Conservation (phyloP, 192 early-diverging fungal species). For the Coemansia sp. region DNA sequence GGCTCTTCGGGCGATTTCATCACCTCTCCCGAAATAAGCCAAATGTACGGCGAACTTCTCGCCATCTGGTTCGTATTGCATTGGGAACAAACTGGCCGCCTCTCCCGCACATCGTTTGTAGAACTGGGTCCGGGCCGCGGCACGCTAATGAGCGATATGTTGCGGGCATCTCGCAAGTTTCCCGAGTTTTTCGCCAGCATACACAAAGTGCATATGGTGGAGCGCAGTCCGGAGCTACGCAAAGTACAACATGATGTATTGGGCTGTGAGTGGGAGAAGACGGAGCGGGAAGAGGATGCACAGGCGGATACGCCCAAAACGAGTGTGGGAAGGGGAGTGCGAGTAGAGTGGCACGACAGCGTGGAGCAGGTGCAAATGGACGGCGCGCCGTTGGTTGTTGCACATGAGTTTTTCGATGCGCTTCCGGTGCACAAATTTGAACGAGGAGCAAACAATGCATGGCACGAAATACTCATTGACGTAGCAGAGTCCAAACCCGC, state of each 20-base stretch:
- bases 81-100: conserved; percentile 70
- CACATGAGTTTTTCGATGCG: conserved; percentile 98
- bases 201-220: conserved; percentile 73
- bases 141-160: conserved; percentile 90
- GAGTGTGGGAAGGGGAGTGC: conserved; percentile 15
- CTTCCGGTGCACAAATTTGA: conserved; percentile 81
- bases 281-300: conserved; percentile 11
- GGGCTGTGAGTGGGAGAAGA: conserved; percentile 21
- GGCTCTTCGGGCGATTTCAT: conserved; percentile 90
- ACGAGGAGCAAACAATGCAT: conserved; percentile 67
- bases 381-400: conserved; percentile 69
- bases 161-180: conserved; percentile 75
- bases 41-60: conserved; percentile 96
- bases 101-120: conserved; percentile 59
- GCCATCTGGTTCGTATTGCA: conserved; percentile 87
- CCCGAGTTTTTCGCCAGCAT: conserved; percentile 64
- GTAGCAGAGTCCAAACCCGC: conserved; percentile 59
- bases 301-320: conserved; percentile 6
- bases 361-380: conserved; percentile 57
- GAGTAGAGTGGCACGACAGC: conserved; percentile 65
- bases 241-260: conserved; percentile 62
- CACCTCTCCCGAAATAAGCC: conserved; percentile 95
- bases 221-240: conserved; percentile 78
- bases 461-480: conserved; percentile 89
- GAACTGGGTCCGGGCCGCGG: conserved; percentile 94